A percentile compares a stretch with the other conserved stretches of the same genome.
phyloP scores from a whole-genome alignment of 2,329 filamentous ascomycete species.

The Talaromyces sp. region DNA sequence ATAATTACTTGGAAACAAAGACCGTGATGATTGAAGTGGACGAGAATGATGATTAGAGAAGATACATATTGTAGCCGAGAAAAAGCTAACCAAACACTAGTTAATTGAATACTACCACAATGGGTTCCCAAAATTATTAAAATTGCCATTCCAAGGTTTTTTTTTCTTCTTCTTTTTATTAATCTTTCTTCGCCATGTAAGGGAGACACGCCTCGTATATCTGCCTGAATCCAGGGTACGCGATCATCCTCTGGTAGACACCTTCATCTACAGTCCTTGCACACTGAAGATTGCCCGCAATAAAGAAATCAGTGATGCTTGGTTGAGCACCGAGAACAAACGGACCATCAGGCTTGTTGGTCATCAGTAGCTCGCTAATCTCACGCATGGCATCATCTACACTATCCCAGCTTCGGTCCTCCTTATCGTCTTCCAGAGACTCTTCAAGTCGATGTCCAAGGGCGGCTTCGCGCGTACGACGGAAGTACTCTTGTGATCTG shows the following conservation, averaged over 20 bases:
- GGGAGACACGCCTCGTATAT: neutral
- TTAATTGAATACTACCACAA: no score
- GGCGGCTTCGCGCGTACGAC: slow-evolving; percentile 41
- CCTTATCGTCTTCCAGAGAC: slow-evolving; percentile 26
- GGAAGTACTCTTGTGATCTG: slow-evolving; percentile 43
- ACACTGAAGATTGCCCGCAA: neutral
- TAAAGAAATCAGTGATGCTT: slow-evolving; percentile 36
- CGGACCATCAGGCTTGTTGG: slow-evolving; percentile 38
- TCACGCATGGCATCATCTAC: slow-evolving; percentile 27
- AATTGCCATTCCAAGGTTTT: no score
- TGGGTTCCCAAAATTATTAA: no score
- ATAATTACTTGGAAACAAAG: slow-evolving; percentile 19
- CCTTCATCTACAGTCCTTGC: neutral
- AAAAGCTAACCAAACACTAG: no score
- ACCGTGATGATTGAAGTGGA: slow-evolving; percentile 14
- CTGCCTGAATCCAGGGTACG: neutral
- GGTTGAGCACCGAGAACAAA: slow-evolving; percentile 44
- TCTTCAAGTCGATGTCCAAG: slow-evolving; percentile 42
- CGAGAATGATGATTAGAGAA: slow-evolving; percentile 13
- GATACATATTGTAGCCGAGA: no score
- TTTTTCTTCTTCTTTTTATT: no score
- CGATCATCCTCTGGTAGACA: neutral
- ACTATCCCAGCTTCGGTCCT: slow-evolving; percentile 6
- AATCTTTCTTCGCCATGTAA: neutral
- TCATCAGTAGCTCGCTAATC: slow-evolving; percentile 38